Conservation (phyloP, 345 rosid species). For the Populus davidiana region DNA sequence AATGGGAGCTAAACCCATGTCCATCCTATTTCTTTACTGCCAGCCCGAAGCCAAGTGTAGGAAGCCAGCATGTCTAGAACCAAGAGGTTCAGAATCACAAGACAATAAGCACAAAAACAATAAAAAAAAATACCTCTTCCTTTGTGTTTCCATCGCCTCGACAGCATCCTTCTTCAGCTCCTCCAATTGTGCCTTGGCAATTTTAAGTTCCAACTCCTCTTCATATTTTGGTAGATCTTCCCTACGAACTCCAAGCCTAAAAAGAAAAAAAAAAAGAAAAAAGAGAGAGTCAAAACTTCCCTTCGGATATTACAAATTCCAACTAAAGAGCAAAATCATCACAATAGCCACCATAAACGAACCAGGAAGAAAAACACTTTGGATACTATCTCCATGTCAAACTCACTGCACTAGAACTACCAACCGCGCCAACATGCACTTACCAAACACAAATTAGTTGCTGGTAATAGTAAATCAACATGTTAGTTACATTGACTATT, state of each 20-base stretch:
- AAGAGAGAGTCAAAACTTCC: not conserved
- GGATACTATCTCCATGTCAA: not conserved
- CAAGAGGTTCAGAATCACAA: not conserved
- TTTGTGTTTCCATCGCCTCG: constrained; percentile 94
- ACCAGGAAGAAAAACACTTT: not conserved
- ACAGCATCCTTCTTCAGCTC: constrained; percentile 85
- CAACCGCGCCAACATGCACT: not conserved
- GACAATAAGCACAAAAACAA: not conserved
- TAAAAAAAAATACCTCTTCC: constrained; percentile 56
- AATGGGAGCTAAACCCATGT: not conserved
- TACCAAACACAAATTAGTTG: not conserved
- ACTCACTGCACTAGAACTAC: not conserved
- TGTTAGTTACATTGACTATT: not conserved
- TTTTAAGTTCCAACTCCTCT: constrained; percentile 70
- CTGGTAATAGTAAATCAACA: not conserved
- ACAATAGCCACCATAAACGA: not conserved
- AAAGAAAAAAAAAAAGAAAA: not conserved
- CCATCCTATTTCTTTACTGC: not conserved
- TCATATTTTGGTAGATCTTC: constrained; percentile 93
- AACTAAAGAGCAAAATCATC: not conserved
- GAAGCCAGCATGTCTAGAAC: not conserved
- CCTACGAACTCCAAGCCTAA: constrained; percentile 79
- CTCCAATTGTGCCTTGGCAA: constrained; percentile 82
- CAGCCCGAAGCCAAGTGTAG: not conserved
- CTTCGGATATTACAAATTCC: not conserved